These are phyloP conservation scores for Lentithecium fluviatile DNA, from an alignment of 495 filamentous ascomycete genomes.

Conservation along the genomic window DNA sequence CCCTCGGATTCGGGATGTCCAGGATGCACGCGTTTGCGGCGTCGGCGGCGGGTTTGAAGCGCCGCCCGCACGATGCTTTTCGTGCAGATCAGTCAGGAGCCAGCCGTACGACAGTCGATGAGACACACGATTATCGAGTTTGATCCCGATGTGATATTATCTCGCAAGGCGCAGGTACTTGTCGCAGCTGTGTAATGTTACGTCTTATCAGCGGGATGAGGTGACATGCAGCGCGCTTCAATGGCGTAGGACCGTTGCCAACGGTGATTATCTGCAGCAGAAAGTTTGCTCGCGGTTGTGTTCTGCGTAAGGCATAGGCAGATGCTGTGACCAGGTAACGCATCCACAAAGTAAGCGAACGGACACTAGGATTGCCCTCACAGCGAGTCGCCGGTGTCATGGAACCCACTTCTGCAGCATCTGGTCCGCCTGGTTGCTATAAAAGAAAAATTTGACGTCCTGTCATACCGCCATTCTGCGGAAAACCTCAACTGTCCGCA, in stretches of 20 bases:
- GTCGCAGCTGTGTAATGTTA: background rate
- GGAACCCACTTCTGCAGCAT: background rate
- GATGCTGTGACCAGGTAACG: conserved; percentile 1
- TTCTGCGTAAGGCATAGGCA: too few relatives aligned
- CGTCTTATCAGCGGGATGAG: background rate
- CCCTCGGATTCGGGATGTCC: background rate
- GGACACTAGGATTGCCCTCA: background rate
- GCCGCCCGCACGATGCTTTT: too few relatives aligned
- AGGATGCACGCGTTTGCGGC: background rate
- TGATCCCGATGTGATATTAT: background rate
- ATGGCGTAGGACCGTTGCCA: background rate
- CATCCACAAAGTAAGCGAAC: background rate
- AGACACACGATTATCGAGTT: background rate
- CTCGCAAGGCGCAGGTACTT: background rate
- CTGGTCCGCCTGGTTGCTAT: background rate
- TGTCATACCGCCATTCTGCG: too few relatives aligned
- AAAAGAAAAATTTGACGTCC: background rate
- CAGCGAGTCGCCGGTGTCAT: background rate
- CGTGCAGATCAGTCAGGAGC: background rate
- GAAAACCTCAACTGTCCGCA: background rate
- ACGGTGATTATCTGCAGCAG: background rate
- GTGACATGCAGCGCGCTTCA: background rate
- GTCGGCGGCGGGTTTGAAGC: background rate
- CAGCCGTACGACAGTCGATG: background rate
- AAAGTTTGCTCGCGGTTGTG: background rate